Base-by-base conservation (phyloP, 1,139 yeast genomes). In the Pichia sp. region DNA sequence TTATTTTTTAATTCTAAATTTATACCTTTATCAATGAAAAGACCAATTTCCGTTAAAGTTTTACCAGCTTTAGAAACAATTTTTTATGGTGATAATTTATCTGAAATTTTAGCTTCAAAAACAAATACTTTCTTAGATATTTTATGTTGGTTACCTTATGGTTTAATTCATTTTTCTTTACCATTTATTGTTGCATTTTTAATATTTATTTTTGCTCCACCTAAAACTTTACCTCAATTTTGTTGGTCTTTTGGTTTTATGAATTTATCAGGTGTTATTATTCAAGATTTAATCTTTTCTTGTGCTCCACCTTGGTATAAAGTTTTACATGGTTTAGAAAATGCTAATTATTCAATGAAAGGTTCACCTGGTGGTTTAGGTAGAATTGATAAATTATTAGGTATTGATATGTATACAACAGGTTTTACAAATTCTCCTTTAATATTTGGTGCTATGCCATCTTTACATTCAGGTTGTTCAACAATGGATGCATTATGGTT, bases 261-360 rank as follows among this genome's bases (percentile, higher is more conserved):
- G 94, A 92, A 90, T 68, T 71, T 89, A 58, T 64, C 79, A 44
- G 98, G 97, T 41, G 97, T 92, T 29, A 63, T 81, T 43, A 77
- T 79, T 51, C 98, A 92, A 69, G 76, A 88, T 56, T 39, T 61
- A 25, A 57, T 81, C 32, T 89, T 88, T 66, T 97, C 98, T 3
- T 88, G 95, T 45, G 97, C 98, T 52, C 96, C 99, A 34, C 99
- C 99, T 35, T 92, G 99, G 99, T 92, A 94, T 66, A 89, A 89
- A 65, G 80, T 79, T 56, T 68, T 83, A 46, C 83, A 92, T 64
- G 97, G 96, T 1, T 75, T 90, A 55, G 81, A 81, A 54, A 95
- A 96, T 28, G 98, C 98, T 6, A 80, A 88, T 66, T 92, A 94
- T 67, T 72, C 84, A 48, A 90, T 92, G 96, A 75, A 75, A 43